A percentile compares a stretch with the other conserved stretches of the same genome.
Conservation (phyloP, 2,329 filamentous ascomycete genomes). For the Colletotrichum neosansevieriae region DNA sequence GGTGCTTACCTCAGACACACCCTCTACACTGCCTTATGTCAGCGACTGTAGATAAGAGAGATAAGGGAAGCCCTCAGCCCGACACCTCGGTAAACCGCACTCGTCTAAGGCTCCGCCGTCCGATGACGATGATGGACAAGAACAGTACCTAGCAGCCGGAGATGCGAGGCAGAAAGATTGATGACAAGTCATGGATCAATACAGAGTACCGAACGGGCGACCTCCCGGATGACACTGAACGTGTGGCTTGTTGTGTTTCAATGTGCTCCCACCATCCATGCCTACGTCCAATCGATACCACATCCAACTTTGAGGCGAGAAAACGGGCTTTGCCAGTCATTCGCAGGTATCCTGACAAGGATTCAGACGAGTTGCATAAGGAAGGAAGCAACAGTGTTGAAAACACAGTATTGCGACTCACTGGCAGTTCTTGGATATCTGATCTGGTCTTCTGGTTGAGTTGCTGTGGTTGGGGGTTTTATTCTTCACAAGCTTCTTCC, state of each 20-base stretch:
- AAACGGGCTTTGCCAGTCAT: too few species aligned
- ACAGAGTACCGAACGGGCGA: neutral
- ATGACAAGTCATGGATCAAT: too few species aligned
- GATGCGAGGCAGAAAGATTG: neutral
- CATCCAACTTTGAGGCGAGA: too few species aligned
- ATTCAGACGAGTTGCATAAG: too few species aligned
- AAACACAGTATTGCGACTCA: too few species aligned
- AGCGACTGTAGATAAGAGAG: neutral
- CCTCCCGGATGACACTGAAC: neutral
- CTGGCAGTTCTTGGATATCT: neutral
- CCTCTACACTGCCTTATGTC: neutral
- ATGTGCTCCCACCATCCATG: slow-evolving; percentile 14
- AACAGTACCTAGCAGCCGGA: neutral
- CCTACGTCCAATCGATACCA: neutral
- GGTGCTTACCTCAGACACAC: too few species aligned
- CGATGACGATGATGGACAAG: too few species aligned
- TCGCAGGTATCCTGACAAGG: too few species aligned
- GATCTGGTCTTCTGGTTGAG: too few species aligned
- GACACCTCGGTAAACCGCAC: neutral
- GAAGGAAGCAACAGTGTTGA: too few species aligned
- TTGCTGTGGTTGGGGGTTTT: too few species aligned
- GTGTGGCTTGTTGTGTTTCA: slow-evolving; percentile 24
- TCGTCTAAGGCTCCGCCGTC: neutral
- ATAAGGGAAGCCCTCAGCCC: neutral
- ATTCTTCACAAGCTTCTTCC: too few species aligned